phyloP scores from a whole-genome alignment of 306 rosid species.

The Neltuma alba region DNA sequence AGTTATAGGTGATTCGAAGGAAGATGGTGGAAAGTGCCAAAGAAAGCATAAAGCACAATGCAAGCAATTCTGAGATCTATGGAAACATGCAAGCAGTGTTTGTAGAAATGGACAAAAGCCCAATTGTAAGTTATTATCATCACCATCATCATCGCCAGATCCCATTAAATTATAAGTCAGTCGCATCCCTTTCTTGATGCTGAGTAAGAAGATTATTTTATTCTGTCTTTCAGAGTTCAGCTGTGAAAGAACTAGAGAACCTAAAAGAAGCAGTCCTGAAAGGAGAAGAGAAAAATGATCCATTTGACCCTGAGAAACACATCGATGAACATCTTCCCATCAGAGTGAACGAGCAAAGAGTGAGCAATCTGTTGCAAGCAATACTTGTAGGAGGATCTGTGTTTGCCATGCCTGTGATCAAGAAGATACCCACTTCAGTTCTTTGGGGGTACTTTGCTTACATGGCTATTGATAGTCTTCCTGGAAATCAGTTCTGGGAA shows the following conservation, averaged over 20 bases:
- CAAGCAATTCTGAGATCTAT: slow-evolving; percentile 75
- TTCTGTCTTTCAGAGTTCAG: slow-evolving; percentile 15
- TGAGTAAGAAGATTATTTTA: not conserved
- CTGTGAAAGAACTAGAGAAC: slow-evolving; percentile 67
- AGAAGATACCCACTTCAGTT: slow-evolving; percentile 82
- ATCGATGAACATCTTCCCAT: slow-evolving; percentile 77
- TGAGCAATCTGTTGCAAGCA: slow-evolving; percentile 87
- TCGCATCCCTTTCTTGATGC: not conserved
- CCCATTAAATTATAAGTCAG: not conserved
- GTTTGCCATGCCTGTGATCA: slow-evolving; percentile 72
- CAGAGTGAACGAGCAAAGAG: slow-evolving; percentile 88
- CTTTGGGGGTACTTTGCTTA: slow-evolving; percentile 92
- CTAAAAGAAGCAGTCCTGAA: slow-evolving; percentile 76
- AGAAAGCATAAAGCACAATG: slow-evolving; percentile 70
- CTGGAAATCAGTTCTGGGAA: slow-evolving; percentile 94
- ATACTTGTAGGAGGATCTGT: slow-evolving; percentile 79
- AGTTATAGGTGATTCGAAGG: slow-evolving; percentile 61
- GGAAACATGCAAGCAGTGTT: slow-evolving; percentile 87
- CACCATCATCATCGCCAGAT: not conserved
- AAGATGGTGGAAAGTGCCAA: slow-evolving; percentile 86
- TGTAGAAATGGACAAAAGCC: slow-evolving; percentile 68
- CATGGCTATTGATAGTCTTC: slow-evolving; percentile 97
- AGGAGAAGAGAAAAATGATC: slow-evolving; percentile 45
- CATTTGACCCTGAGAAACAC: slow-evolving; percentile 81
- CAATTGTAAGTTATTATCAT: slow-evolving; percentile 40